Evolutionary conservation across 176 grass and related monocot species (phyloP), one percentile per base, ranked within the genome.

Genomic region (Stipa capillata): DNA sequence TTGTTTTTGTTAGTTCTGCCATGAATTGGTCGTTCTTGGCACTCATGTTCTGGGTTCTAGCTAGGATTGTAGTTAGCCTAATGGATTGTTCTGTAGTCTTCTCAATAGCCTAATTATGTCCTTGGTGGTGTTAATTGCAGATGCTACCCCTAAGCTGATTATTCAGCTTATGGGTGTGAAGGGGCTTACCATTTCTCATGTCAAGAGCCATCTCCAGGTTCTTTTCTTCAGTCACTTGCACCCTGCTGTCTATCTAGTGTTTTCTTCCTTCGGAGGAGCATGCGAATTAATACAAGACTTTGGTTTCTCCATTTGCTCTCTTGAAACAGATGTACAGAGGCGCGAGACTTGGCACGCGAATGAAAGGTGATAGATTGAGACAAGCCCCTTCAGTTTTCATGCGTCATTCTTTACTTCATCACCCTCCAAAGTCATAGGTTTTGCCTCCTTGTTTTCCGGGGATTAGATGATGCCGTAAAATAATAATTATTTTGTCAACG

Each of bases 171-270:
- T 99, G 96, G 86, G 72, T 67, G 92, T 85, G 18, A 89, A 77
- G 61, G 96, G 82, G 23, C 77, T 99, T 6, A 99, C 87, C 43
- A 95, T 99, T 87, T 93, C 92, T 79, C 96, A 99, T 79, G 91
- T 99, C 67, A 99, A 99, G 82, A 99, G 96, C 78, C 96, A 99
- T 69, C 92, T 99, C 41, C 96, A 99, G 92, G 96, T 95, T 31
- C 7, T 23, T 75, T 34, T 48, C 12, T 83, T 32, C 69, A 42
- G 20, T 48, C n/a, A 3, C 14, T 32, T 29, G 21, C 59, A 25
- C 1, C 40, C 23, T 82, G 14, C 27, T 17, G 34, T 41, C 37
- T 37, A 18, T 35, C 2, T 25, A 17, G 17, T n/a, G 5, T 43
- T 69, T 48, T 54, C 62, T 74, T 71, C 33, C 37, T 5, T 77